These are phyloP conservation scores for Staphylotrichum tortipilum DNA, from an alignment of 495 filamentous ascomycete species.

Conservation along the genomic window DNA sequence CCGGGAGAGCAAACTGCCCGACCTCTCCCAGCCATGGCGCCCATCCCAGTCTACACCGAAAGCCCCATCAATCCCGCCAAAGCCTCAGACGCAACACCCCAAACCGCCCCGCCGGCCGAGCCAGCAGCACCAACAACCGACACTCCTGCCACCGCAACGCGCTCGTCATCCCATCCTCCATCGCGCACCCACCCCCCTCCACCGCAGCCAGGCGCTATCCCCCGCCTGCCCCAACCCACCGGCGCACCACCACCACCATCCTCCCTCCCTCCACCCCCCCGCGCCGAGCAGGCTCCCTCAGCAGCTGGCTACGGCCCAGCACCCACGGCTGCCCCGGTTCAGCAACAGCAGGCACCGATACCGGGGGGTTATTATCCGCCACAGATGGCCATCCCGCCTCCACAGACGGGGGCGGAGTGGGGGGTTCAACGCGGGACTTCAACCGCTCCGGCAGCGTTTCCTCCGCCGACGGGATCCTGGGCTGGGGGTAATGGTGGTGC, in stretches of 20 bases:
- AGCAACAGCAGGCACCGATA: too few species aligned
- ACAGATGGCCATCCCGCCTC: slow-evolving; percentile 35
- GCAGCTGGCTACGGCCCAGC: slow-evolving; percentile 2
- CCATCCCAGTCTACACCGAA: slow-evolving; percentile 51
- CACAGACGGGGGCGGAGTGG: slow-evolving; percentile 24
- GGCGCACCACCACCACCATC: slow-evolving; percentile 1
- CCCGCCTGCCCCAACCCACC: slow-evolving; percentile 13
- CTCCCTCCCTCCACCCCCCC: not conserved
- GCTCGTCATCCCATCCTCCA: slow-evolving; percentile 20
- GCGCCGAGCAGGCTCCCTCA: not conserved
- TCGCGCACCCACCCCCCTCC: slow-evolving; percentile 24
- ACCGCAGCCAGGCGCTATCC: slow-evolving; percentile 50
- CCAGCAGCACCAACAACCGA: slow-evolving; percentile 39
- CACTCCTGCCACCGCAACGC: slow-evolving; percentile 19
- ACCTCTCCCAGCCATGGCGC: slow-evolving; percentile 38
- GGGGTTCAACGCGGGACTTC: slow-evolving; percentile 33
- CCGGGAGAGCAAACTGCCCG: not conserved
- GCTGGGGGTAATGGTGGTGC: not conserved
- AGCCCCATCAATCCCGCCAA: slow-evolving; percentile 51
- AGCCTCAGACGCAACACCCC: slow-evolving; percentile 39
- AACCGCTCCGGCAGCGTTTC: slow-evolving; percentile 1
- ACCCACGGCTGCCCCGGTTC: slow-evolving; percentile 38
- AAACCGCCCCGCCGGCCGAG: slow-evolving; percentile 32
- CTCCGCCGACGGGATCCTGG: not conserved
- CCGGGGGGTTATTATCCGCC: slow-evolving; percentile 28